phyloP scores from a whole-genome alignment of 2,329 filamentous ascomycete species.

The Fusarium heterosporum region DNA sequence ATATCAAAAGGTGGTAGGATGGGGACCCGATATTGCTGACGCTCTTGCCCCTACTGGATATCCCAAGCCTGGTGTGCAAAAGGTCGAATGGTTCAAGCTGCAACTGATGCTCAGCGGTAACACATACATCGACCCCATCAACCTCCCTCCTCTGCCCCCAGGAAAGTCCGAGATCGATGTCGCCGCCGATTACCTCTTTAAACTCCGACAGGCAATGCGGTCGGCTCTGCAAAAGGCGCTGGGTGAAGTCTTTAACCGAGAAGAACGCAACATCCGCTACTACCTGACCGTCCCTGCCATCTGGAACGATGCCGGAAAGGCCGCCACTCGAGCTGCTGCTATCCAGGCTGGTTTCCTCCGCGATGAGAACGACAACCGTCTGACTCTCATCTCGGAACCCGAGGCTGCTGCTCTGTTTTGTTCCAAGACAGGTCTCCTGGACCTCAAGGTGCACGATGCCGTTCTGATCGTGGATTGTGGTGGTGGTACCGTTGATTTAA shows the following conservation, averaged over 20 bases:
- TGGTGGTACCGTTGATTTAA: constrained; percentile 98
- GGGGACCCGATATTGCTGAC: constrained; percentile 98
- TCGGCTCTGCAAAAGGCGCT: constrained; percentile 95
- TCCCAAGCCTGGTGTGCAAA: constrained; percentile 96
- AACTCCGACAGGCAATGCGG: constrained; percentile 96
- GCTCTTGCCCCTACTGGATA: constrained; percentile 96
- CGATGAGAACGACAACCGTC: constrained; percentile 96
- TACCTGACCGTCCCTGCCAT: constrained; percentile 99
- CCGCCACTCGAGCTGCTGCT: constrained; percentile 92
- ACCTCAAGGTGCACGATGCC: constrained; percentile 98
- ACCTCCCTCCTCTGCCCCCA: constrained; percentile 94
- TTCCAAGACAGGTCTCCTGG: constrained; percentile 94
- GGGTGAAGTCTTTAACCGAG: constrained; percentile 96
- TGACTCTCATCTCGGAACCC: constrained; percentile 95
- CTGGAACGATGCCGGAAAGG: constrained; percentile 99
- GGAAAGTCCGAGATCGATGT: constrained; percentile 99
- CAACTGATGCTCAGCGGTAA: constrained; percentile 99
- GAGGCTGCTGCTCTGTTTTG: constrained; percentile 98
- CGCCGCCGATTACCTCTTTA: constrained; percentile 98
- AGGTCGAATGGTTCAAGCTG: constrained; percentile 99
- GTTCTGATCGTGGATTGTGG: constrained; percentile 98
- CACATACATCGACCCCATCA: constrained; percentile 99
- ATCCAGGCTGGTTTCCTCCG: constrained; percentile 97
- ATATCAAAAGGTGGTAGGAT: constrained; percentile 99
- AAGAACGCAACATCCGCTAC: constrained; percentile 97